A percentile compares a stretch with the other conserved stretches of the same genome.
These are phyloP conservation scores for Lasiodiplodia theobromae DNA, from an alignment of 2,329 filamentous ascomycete species.

Conservation along the genomic window DNA sequence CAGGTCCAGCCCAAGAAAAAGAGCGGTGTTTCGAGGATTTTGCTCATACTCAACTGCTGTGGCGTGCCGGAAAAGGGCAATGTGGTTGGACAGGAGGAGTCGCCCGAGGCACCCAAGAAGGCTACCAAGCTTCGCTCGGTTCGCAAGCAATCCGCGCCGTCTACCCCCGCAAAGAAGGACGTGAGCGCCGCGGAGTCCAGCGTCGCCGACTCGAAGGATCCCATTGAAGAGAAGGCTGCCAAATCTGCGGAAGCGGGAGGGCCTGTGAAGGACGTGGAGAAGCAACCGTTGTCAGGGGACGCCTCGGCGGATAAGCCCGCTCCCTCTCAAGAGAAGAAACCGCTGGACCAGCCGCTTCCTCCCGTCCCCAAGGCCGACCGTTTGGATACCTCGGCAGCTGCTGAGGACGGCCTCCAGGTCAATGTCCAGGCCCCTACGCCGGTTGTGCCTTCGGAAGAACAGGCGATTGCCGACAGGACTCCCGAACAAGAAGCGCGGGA, in stretches of 20 bases:
- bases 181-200: slow-evolving; percentile 51
- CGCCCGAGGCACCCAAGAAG: slow-evolving; percentile 55
- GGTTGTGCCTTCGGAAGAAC: slow-evolving; percentile 48
- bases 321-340: slow-evolving; percentile 32
- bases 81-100: slow-evolving; percentile 62
- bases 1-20: slow-evolving; percentile 51
- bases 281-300: slow-evolving; percentile 37
- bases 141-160: slow-evolving; percentile 55
- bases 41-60: slow-evolving; percentile 71
- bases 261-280: slow-evolving; percentile 32
- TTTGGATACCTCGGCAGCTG: slow-evolving; percentile 39
- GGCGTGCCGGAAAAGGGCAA: slow-evolving; percentile 65
- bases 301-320: slow-evolving; percentile 34
- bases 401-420: slow-evolving; percentile 43
- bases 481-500: slow-evolving; percentile 58
- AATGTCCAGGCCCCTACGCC: slow-evolving; percentile 56
- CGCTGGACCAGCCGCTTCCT: slow-evolving; percentile 36
- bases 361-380: slow-evolving; percentile 40
- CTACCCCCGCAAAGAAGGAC: slow-evolving; percentile 53
- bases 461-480: slow-evolving; percentile 58
- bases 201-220: slow-evolving; percentile 54
- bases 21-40: slow-evolving; percentile 44
- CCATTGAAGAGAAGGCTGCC: slow-evolving; percentile 52
- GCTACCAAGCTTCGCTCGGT: slow-evolving; percentile 46
- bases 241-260: slow-evolving; percentile 28